Conservation (phyloP, 2,329 filamentous ascomycete species). For the Pseudogymnoascus sp. region DNA sequence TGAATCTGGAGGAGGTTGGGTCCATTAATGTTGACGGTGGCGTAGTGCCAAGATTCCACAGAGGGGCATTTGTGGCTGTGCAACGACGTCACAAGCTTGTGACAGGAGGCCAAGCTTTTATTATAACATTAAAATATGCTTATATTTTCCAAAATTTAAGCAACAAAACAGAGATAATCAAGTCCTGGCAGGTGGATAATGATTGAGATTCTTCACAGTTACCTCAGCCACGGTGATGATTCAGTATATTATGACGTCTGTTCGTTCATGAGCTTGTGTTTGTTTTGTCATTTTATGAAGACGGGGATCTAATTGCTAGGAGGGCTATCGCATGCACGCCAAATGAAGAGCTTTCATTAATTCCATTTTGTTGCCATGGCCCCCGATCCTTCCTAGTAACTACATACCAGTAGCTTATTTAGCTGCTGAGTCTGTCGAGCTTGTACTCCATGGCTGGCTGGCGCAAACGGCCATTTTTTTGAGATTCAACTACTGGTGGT, state of each 20-base stretch:
- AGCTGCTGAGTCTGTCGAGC: neutral
- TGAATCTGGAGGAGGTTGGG: neutral
- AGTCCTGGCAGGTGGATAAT: neutral
- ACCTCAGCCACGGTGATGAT: neutral
- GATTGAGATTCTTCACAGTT: neutral
- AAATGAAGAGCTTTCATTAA: neutral
- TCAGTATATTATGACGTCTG: neutral
- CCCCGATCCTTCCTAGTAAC: neutral
- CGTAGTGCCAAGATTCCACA: neutral
- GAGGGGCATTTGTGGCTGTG: slow-evolving; percentile 2
- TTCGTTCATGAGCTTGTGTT: neutral
- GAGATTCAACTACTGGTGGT: slow-evolving; percentile 21
- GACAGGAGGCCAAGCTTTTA: neutral
- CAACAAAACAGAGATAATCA: neutral
- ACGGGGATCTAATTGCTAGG: neutral
- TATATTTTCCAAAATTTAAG: neutral
- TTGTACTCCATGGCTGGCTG: neutral
- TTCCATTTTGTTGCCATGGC: neutral
- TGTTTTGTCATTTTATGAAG: neutral
- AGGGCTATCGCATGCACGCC: neutral
- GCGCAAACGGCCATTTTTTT: neutral
- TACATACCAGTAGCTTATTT: neutral
- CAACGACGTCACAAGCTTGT: slow-evolving; percentile 6
- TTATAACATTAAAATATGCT: neutral
- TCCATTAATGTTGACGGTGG: neutral